Base-by-base conservation (phyloP, 495 filamentous ascomycete species). In the Melanomma pulvis-pyrius region DNA sequence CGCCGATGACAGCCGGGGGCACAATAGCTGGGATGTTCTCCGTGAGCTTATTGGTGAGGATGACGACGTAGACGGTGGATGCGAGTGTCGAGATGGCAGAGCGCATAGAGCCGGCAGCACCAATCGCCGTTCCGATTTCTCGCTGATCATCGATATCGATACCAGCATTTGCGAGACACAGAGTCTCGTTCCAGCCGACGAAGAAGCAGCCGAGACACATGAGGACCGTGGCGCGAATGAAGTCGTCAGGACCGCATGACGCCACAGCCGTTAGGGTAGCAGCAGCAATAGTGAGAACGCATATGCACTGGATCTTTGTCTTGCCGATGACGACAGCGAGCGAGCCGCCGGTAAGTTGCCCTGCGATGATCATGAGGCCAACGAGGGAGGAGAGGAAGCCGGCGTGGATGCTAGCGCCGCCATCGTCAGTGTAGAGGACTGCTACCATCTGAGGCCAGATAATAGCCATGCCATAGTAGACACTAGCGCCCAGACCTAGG, bases 381-480 rank as follows among this genome's bases (percentile, higher is more conserved):
- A 59, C 17, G 26, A 34, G n/a, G 50, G 39, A 44, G 39, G 39
- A 44, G 39, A 44, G 39, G 39, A 44, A 44, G 8, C 39, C 39
- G 17, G 39, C 39, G 39, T 44, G 39, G 13, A 44, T 44, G 39
- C 39, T 44, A 44, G 39, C 39, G 39, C 58, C 39, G 39, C 39
- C 39, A 34, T 69, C 67, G 17, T 21, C 4, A 17, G 67, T 69
- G 56, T 69, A 69, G 46, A 64, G 52, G 6, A 44, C 21, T 5
- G 67, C 21, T 11, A 69, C 67, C 34, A 65, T 61, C 44, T 69
- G 61, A 26, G 67, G 67, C 65, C 65, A 68, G 11, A 69, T 48
- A 47, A 69, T 34, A 9, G 65, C 61, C 12, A 54, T 54, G 8
- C 24, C 30, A 19, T 69, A 69, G 55, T 69, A 64, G 47, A 69